These are phyloP conservation scores for Phytophthora cajani DNA, from an alignment of 352 stramenopile species.

Conservation along the genomic window DNA sequence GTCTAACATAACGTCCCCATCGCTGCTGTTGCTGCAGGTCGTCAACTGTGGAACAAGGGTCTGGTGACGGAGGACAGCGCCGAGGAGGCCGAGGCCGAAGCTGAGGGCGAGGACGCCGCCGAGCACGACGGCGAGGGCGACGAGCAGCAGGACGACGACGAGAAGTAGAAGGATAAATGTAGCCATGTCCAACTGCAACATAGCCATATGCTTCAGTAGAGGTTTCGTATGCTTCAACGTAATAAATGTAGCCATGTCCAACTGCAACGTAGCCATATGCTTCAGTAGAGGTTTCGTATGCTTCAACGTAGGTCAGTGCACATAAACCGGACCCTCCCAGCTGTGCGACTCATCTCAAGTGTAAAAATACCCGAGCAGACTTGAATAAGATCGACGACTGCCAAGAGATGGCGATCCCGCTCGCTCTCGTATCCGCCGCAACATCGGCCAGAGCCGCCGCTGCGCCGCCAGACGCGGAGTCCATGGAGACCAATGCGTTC, in stretches of 20 bases:
- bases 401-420: conserved; percentile 21
- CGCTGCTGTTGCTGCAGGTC: conserved; percentile 39
- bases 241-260: conserved; percentile 15
- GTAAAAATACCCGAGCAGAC: conserved; percentile 24
- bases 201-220: neutral
- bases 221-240: conserved; percentile 18
- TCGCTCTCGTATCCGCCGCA: conserved; percentile 5
- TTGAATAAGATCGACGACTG: conserved; percentile 28
- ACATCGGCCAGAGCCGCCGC: conserved; percentile 3
- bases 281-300: conserved; percentile 17
- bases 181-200: conserved; percentile 8
- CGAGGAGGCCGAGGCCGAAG: conserved; percentile 48
- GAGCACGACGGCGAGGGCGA: conserved; percentile 43
- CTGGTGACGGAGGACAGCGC: conserved; percentile 73
- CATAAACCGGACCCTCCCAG: neutral
- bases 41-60: conserved; percentile 74
- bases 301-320: conserved; percentile 9
- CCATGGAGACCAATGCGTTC: conserved; percentile 16
- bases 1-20: conserved; percentile 19
- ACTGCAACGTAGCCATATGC: neutral
- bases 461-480: conserved; percentile 3
- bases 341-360: conserved; percentile 24
- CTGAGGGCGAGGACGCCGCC: conserved; percentile 51
- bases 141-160: conserved; percentile 28
- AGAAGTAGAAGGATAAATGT: conserved; percentile 21